phyloP scores from a whole-genome alignment of 2,329 filamentous ascomycete species.

The Paracorniculantispora psalliotae region DNA sequence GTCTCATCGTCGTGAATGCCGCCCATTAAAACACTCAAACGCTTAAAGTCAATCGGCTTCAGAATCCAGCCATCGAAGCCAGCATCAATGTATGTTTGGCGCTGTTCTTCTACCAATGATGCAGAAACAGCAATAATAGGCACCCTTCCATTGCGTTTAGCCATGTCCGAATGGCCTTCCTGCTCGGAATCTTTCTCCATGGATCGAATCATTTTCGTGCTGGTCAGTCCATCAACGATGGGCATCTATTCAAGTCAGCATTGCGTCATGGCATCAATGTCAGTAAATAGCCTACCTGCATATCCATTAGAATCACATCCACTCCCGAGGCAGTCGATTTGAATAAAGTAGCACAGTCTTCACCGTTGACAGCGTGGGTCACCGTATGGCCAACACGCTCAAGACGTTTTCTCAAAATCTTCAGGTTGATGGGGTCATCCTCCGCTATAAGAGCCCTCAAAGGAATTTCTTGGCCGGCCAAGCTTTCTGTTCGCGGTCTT shows the following conservation, averaged over 20 bases:
- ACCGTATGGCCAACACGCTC: constrained; percentile 72
- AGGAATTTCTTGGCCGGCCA: constrained; percentile 16
- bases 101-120: constrained; percentile 67
- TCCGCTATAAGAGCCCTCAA: constrained; percentile 70
- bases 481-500: constrained; percentile 7
- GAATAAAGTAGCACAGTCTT: constrained; percentile 73
- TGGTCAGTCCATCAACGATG: constrained; percentile 77
- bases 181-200: constrained; percentile 54
- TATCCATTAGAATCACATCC: constrained; percentile 85
- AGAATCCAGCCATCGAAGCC: constrained; percentile 91
- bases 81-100: constrained; percentile 63
- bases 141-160: constrained; percentile 57
- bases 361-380: constrained; percentile 71
- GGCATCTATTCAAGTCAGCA: constrained; percentile 62
- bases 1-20: constrained; percentile 61
- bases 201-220: constrained; percentile 77
- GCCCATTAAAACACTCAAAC: constrained; percentile 62
- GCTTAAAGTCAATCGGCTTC: constrained; percentile 79
- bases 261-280: background rate
- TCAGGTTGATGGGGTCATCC: constrained; percentile 83
- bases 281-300: constrained; percentile 61
- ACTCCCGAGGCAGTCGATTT: constrained; percentile 57
- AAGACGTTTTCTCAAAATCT: constrained; percentile 72
- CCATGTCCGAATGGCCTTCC: constrained; percentile 52
- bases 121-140: constrained; percentile 87